Evolutionary conservation across 768 basidiomycete species (phyloP).

Genomic region (Pleurotus tuber-regium): DNA sequence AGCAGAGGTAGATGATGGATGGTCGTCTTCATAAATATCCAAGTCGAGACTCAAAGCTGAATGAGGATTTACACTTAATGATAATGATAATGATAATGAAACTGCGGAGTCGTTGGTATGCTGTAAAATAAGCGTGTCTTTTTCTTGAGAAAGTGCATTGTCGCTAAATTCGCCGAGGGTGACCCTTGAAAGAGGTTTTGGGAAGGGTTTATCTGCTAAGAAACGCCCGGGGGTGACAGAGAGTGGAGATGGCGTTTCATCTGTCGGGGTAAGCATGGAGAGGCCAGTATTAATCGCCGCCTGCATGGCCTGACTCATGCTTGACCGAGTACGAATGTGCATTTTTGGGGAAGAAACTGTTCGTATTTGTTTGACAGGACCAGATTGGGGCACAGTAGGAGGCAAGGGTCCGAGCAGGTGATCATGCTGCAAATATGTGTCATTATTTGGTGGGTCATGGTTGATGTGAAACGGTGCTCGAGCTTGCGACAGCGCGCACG

Average conservation of each 20-base stretch:
- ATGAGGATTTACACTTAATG: not conserved
- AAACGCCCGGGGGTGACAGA: not conserved
- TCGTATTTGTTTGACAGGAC: not conserved
- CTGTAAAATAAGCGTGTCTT: not conserved
- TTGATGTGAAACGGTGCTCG: conserved; percentile 16
- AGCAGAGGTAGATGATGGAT: not conserved
- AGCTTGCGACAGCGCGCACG: conserved; percentile 18
- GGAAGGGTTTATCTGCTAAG: not conserved
- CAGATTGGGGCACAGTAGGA: not conserved
- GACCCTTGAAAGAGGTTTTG: too few species aligned
- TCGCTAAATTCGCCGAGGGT: too few species aligned
- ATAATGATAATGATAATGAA: conserved; percentile 2
- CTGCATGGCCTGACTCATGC: conserved; percentile 12
- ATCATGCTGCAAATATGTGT: not conserved
- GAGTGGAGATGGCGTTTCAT: not conserved
- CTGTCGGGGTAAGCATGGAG: not conserved
- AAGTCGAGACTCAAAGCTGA: not conserved
- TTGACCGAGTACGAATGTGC: conserved; percentile 6
- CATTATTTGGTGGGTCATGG: conserved; percentile 3
- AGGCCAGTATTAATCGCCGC: conserved; percentile 14
- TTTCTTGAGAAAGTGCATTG: too few species aligned
- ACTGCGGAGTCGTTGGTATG: conserved; percentile 2
- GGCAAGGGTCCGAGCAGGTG: not conserved
- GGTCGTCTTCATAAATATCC: not conserved
- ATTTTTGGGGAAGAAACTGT: not conserved